Conservation (phyloP, 768 basidiomycete genomes). For the Trametopsis cervina region DNA sequence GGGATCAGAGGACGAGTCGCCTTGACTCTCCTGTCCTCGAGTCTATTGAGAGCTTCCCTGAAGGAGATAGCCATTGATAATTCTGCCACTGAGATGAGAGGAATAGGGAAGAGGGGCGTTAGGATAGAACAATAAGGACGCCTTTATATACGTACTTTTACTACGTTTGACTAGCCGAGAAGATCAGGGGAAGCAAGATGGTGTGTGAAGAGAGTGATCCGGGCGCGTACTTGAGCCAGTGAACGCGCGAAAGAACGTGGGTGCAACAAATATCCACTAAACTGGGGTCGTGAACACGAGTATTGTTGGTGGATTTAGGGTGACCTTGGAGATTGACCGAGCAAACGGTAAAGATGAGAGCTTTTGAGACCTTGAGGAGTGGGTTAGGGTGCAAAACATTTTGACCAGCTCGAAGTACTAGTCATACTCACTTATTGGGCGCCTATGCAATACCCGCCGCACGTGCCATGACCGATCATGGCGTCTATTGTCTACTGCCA, state of each 20-base stretch:
- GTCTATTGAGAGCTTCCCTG: conserved; percentile 70
- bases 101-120: conserved; percentile 1
- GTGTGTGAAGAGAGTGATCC: conserved; percentile 9
- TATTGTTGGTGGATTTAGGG: too few relatives aligned
- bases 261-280: too few relatives aligned
- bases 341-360: too few relatives aligned
- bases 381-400: too few relatives aligned
- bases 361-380: too few relatives aligned
- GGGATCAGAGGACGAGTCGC: conserved; percentile 86
- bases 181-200: conserved; percentile 2
- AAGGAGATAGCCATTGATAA: conserved; percentile 65
- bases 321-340: too few relatives aligned
- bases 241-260: background rate
- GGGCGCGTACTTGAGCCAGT: conserved; percentile 6
- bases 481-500: too few relatives aligned
- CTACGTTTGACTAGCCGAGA: background rate
- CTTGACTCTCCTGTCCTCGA: conserved; percentile 85
- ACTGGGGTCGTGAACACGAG: too few relatives aligned
- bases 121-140: background rate
- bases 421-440: too few relatives aligned
- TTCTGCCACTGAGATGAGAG: conserved; percentile 36
- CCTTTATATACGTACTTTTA: conserved; percentile 9
- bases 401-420: too few relatives aligned
- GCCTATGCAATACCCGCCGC: too few relatives aligned
- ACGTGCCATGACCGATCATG: too few relatives aligned